Evolutionary conservation across 352 stramenopile species (phyloP).

Genomic region (Pythium sp.): DNA sequence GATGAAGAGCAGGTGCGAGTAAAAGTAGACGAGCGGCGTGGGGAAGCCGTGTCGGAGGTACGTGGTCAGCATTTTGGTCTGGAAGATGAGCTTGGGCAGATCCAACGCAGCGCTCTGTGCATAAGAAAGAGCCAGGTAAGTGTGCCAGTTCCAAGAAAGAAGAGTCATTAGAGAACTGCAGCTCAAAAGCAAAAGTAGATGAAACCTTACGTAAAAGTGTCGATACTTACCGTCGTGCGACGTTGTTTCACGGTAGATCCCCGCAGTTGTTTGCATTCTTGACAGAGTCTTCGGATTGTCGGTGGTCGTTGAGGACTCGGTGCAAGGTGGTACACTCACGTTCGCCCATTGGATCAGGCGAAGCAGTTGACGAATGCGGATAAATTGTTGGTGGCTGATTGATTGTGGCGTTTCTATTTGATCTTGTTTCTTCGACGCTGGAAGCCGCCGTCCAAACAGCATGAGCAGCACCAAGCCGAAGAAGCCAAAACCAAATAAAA

Average conservation of each 20-base stretch:
- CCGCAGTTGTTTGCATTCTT: neutral
- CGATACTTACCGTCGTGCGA: neutral
- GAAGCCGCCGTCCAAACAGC: constrained; percentile 16
- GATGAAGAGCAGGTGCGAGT: constrained; percentile 18
- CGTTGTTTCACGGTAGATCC: neutral
- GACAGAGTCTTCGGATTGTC: neutral
- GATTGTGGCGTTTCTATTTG: neutral
- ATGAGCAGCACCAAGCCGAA: constrained; percentile 30
- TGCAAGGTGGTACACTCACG: neutral
- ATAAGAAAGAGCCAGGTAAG: neutral
- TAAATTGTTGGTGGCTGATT: neutral
- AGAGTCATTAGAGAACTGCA: neutral
- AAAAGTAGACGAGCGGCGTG: constrained; percentile 26
- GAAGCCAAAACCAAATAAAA: constrained; percentile 34
- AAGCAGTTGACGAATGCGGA: neutral
- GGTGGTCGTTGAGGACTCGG: neutral
- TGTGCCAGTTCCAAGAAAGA: neutral
- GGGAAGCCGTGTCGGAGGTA: constrained; percentile 29
- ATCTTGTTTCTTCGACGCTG: neutral
- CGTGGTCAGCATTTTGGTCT: constrained; percentile 20
- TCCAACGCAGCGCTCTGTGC: constrained; percentile 19
- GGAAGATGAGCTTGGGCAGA: constrained; percentile 28
- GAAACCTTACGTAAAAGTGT: constrained; percentile 4
- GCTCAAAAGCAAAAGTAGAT: neutral
- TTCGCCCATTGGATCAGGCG: neutral